These are phyloP conservation scores for Exophiala sp. DNA, from an alignment of 2,329 filamentous ascomycete species.

Conservation along the genomic window DNA sequence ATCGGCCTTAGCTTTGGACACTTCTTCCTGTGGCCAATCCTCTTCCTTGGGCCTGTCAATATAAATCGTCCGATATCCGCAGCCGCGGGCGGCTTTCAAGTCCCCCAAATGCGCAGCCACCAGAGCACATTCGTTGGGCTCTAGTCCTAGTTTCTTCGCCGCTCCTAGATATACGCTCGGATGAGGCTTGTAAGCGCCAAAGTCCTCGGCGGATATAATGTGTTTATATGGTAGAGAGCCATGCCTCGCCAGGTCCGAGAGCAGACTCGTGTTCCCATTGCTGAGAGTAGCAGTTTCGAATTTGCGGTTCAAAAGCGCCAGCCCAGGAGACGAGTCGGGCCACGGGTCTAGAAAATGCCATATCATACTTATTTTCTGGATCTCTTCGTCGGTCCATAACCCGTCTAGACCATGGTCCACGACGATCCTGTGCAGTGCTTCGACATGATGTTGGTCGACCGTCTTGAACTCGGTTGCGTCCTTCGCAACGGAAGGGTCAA, in stretches of 20 bases:
- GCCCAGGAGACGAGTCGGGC: constrained; percentile 54
- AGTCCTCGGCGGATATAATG: constrained; percentile 63
- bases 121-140: constrained; percentile 62
- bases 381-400: constrained; percentile 58
- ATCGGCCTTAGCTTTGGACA: constrained; percentile 49
- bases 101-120: constrained; percentile 71
- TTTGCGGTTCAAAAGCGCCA: constrained; percentile 51
- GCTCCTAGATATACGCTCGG: constrained; percentile 62
- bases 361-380: constrained; percentile 57
- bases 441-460: constrained; percentile 65
- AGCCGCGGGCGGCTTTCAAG: constrained; percentile 57
- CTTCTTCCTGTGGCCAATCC: constrained; percentile 48
- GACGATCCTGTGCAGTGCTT: constrained; percentile 57
- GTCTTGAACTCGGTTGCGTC: constrained; percentile 52
- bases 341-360: constrained; percentile 71
- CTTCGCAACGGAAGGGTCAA: constrained; percentile 32
- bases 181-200: constrained; percentile 68
- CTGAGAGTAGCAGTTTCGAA: constrained; percentile 62
- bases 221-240: constrained; percentile 57
- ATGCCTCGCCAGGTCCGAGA: constrained; percentile 57
- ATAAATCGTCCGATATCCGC: constrained; percentile 66
- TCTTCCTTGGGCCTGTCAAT: constrained; percentile 65
- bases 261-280: constrained; percentile 65
- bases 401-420: constrained; percentile 49
- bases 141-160: constrained; percentile 51